These are phyloP conservation scores for Drechslerella dactyloides DNA, from an alignment of 2,329 filamentous ascomycete genomes.

Conservation along the genomic window DNA sequence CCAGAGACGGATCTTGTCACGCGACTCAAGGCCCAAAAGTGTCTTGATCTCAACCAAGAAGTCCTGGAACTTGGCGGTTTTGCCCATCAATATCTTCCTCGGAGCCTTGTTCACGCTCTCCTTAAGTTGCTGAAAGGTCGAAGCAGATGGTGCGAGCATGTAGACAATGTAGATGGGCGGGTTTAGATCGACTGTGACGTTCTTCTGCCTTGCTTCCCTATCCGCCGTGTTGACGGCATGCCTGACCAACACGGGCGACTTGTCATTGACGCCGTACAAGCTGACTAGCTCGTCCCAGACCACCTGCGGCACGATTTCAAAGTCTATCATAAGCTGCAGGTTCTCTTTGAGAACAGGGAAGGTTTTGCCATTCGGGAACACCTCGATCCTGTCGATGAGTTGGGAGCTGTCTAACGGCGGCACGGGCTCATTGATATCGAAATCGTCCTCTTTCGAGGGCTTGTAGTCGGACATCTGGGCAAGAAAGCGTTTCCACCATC, in stretches of 20 bases:
- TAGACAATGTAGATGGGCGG: constrained; percentile 85
- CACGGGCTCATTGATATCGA: constrained; percentile 75
- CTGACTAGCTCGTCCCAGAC: constrained; percentile 81
- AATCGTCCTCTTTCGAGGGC: constrained; percentile 61
- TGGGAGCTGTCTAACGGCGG: constrained; percentile 56
- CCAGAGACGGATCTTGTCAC: constrained; percentile 80
- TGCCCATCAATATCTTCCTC: constrained; percentile 72
- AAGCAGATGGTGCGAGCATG: constrained; percentile 68
- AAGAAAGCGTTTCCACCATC: constrained; percentile 78
- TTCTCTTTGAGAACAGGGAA: constrained; percentile 38
- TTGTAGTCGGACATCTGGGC: constrained; percentile 61
- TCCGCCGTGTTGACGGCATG: constrained; percentile 77
- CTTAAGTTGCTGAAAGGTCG: constrained; percentile 65
- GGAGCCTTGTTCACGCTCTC: constrained; percentile 70
- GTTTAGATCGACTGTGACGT: constrained; percentile 81
- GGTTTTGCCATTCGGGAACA: constrained; percentile 30
- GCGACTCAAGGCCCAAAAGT: constrained; percentile 69
- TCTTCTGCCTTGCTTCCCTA: constrained; percentile 64
- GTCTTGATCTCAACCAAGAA: constrained; percentile 78
- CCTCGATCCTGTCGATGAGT: constrained; percentile 30
- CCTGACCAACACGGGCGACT: constrained; percentile 74
- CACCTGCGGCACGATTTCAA: constrained; percentile 75
- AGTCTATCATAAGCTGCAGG: constrained; percentile 67
- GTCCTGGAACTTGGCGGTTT: constrained; percentile 71
- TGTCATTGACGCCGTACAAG: constrained; percentile 79